Base-by-base conservation (phyloP, 2,329 filamentous ascomycete species). In the Clarireedia monteithiana region DNA sequence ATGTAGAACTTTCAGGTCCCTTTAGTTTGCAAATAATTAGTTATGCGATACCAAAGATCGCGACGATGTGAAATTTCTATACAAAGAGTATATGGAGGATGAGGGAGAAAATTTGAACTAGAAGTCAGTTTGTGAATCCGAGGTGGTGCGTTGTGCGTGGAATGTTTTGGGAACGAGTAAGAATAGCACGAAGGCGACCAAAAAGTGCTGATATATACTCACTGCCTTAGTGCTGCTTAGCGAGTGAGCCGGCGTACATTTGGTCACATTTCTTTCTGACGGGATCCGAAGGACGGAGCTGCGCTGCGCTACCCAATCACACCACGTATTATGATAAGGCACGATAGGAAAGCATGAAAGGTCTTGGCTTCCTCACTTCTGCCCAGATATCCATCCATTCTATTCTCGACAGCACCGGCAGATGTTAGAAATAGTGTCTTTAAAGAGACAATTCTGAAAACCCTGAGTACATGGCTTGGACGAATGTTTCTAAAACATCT, bases 401-500 rank as follows among this genome's bases (percentile, higher is more conserved):
- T 34, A 4, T 14, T 12, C 30, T 34, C 9, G 10, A 12, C 30
- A 12, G 30, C 30, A 34, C 30, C 30, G 40, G 9, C 53, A 53
- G 38, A 49, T 42, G 53, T 57, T 40, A 15, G 26, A 30, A 15
- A 20, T 10, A 45, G 17, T 39, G 51, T 44, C 38, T 45, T 38
- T 20, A 17, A 48, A 50, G n/a, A 54, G 38, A 45, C 27, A 45
- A 26, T 46, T 26, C 10, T 52, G 44, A 40, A 48, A 38, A 50
- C 44, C 45, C 42, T 53, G 42, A 48, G 53, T 62, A 58, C 51
- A 66, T 66, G 65, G 75, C 74, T 70, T 77, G 81, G 76, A 87
- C 89, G 88, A 79, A 97, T 97, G 92, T 96, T 95, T 82, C 80
- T 96, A 79, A 92, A 95, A 80, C 84, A 88, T 67, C 82, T 97